Base-by-base conservation (phyloP, 2,329 filamentous ascomycete species). In the Xylariaceae sp. region DNA sequence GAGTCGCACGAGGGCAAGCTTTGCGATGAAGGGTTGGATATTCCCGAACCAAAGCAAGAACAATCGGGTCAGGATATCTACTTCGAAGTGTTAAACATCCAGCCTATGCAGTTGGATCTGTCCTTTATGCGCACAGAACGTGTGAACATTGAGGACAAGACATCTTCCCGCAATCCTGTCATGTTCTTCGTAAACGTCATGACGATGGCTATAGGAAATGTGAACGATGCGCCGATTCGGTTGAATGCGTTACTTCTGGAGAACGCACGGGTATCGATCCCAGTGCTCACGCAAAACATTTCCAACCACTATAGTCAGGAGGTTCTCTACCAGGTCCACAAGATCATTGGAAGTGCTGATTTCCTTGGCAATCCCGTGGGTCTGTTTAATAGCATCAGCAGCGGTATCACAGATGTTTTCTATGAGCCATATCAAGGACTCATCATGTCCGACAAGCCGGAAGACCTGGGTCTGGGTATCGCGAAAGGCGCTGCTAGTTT, bases 171-270 rank as follows among this genome's bases (percentile, higher is more conserved):
- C 32, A 98, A 95, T 59, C 94, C 94, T 1, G 76, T 98, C 63
- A 97, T 97, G 90, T 98, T 97, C 70, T 90, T 96, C 61, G 83
- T 97, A 63, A 97, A 98, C 59, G 88, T 97, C 52, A 83, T 98
- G 72, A 97, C 94, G 1, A 98, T 98, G 93, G 95, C 93, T 12
- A 93, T 98, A 57, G 93, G 93, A 50, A 98, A 98, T 57, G 89
- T 98, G 71, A 98, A 98, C 57, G 94, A 98, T 65, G 93, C 93
- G 6, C 94, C 93, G 0, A 83, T 98, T 39, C 83, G 89, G 36
- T 81, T 98, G 61, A 98, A 97, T 49, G 89, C 93, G 1, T 72
- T 98, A 18, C 87, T 98, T 70, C 70, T 98, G 18, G 93, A 98
- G 64, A 98, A 98, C 55, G 90, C 93, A 34, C 82, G 93, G 19